phyloP scores from a whole-genome alignment of 805 yeast species.

The Wickerhamiella brachini region DNA sequence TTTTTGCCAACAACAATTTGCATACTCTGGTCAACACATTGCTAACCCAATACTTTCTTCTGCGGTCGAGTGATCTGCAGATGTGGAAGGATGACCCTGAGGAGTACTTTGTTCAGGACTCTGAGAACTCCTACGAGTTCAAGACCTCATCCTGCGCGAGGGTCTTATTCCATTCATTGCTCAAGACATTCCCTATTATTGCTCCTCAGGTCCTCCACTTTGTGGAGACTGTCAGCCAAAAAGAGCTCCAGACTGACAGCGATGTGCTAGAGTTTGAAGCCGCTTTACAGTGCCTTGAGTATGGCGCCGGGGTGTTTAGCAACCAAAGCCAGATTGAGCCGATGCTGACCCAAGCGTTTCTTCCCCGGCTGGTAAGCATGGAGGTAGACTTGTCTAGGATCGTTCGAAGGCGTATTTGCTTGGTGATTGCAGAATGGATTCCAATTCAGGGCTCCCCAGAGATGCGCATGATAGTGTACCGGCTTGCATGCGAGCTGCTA shows the following conservation, averaged over 20 bases:
- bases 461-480: constrained; percentile 45
- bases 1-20: constrained; percentile 40
- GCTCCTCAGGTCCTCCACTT: constrained; percentile 43
- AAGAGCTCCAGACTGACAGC: constrained; percentile 24
- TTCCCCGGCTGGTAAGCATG: constrained; percentile 47
- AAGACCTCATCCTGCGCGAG: constrained; percentile 82
- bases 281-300: constrained; percentile 67
- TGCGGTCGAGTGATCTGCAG: constrained; percentile 65
- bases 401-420: constrained; percentile 61
- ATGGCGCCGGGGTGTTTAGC: constrained; percentile 52
- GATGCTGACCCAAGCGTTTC: constrained; percentile 41
- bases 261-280: constrained; percentile 65
- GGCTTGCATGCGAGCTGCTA: constrained; percentile 40
- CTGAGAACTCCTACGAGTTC: constrained; percentile 50
- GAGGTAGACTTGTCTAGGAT: constrained; percentile 29
- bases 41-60: constrained; percentile 57
- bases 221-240: constrained; percentile 31
- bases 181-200: constrained; percentile 45
- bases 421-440: constrained; percentile 72
- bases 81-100: constrained; percentile 81
- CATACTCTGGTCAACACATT: constrained; percentile 45
- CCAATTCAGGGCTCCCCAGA: constrained; percentile 47
- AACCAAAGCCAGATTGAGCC: constrained; percentile 57
- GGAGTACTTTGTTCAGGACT: constrained; percentile 80
- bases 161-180: constrained; percentile 63